Evolutionary conservation across 495 filamentous ascomycete species (phyloP), one percentile per base, ranked within the genome.

Genomic region (Tuber brumale): DNA sequence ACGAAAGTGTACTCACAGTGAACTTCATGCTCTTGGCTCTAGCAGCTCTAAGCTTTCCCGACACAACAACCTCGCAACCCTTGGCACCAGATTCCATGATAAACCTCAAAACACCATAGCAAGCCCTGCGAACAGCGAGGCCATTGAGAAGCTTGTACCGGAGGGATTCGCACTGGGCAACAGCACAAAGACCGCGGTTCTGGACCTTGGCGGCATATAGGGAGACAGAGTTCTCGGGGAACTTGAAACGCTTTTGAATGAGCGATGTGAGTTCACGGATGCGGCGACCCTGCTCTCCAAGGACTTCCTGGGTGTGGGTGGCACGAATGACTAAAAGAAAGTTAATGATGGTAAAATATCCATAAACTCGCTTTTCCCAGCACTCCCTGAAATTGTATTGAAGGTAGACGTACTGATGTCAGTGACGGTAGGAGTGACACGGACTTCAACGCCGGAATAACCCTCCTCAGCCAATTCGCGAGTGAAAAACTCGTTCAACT

Each of bases 401-500:
- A n/a, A 18, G 69, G 66, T 42, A 61, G 71, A 86, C 88, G 81
- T 89, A 91, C 89, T 99, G 91, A 98, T 98, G 86, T 97, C 95
- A 88, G 95, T 99, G 86, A 99, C 95, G 84, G 95, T 99, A 84
- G 95, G 95, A 81, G 95, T 99, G 83, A 99, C 95, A 89, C 95
- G 94, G 87, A 99, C 96, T 88, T 99, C 96, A 84, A 99, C 95
- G 84, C 95, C 95, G 46, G 96, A 98, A 89, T 99, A 99, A 81
- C 95, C 95, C 89, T 99, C 96, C 90, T 99, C 95, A 85, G 95
- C 95, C 85, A 99, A 89, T 89, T 99, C 95, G 86, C 96, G 95
- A 89, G 97, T 96, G 94, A 99, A 99, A 92, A 99, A 99, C 89
- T 99, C 95, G 92, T 98, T 99, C 87, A 98, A 88, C 88, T 99